These are phyloP conservation scores for Chamaecrista fasciculata DNA, from an alignment of 306 rosid genomes.

Conservation along the genomic window DNA sequence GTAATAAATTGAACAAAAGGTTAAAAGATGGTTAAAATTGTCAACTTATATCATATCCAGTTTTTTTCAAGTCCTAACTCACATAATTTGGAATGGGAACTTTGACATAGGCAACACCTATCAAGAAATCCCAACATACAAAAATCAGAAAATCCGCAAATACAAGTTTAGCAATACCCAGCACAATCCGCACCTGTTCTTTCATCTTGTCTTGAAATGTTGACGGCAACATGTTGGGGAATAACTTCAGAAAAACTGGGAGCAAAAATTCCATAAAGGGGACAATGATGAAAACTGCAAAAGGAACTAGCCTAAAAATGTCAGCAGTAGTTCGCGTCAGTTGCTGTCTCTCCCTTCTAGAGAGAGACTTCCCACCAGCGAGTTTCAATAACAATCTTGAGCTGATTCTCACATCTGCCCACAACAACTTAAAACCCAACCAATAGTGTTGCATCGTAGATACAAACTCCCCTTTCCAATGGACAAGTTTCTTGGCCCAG, in stretches of 20 bases:
- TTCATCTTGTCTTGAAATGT: conserved; percentile 95
- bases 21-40: neutral
- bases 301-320: conserved; percentile 88
- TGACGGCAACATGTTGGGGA: conserved; percentile 97
- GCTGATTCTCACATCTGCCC: conserved; percentile 82
- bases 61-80: conserved; percentile 21
- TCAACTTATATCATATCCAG: neutral
- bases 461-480: conserved; percentile 75
- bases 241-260: conserved; percentile 80
- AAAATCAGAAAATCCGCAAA: conserved; percentile 17
- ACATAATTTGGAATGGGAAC: conserved; percentile 15
- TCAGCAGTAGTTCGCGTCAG: conserved; percentile 89
- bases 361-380: conserved; percentile 87
- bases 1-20: conserved; percentile 13
- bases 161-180: neutral
- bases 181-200: conserved; percentile 62
- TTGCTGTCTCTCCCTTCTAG: conserved; percentile 93
- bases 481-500: conserved; percentile 82
- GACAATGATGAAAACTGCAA: conserved; percentile 82
- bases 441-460: conserved; percentile 88
- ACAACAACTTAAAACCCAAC: conserved; percentile 83
- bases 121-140: neutral
- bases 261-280: conserved; percentile 91
- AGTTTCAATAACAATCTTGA: conserved; percentile 80
- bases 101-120: neutral